Conservation (phyloP, 108 stramenopile species). For the Licmophora abbreviata region DNA sequence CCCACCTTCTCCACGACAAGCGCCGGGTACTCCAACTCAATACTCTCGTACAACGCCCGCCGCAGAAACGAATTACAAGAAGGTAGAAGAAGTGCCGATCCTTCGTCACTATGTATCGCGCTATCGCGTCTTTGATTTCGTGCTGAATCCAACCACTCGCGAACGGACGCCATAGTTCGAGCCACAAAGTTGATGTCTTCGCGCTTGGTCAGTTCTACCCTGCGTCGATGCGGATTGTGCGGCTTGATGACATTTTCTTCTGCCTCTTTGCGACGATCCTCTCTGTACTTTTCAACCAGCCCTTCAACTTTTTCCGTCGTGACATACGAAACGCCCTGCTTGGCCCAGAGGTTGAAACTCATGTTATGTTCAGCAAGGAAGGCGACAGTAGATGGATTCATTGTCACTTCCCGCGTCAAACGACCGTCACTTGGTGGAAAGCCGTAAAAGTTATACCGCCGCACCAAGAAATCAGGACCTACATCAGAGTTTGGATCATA, state of each 20-base stretch:
- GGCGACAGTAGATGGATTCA: conserved; percentile 54
- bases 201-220: conserved; percentile 14
- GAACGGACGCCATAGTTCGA: conserved; percentile 56
- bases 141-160: conserved; percentile 80
- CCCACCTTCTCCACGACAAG: conserved; percentile 47
- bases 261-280: conserved; percentile 15
- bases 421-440: conserved; percentile 43
- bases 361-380: conserved; percentile 65
- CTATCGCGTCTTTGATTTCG: too few relatives aligned
- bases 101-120: conserved; percentile 32
- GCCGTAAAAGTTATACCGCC: conserved; percentile 68
- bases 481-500: not conserved
- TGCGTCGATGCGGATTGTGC: conserved; percentile 4
- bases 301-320: conserved; percentile 24
- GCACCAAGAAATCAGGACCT: conserved; percentile 10
- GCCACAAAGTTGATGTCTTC: conserved; percentile 56
- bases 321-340: conserved; percentile 53
- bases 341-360: conserved; percentile 51
- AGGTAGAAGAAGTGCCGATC: conserved; percentile 48
- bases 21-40: conserved; percentile 64
- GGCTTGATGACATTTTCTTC: not conserved
- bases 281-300: conserved; percentile 26
- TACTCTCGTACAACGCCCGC: conserved; percentile 68
- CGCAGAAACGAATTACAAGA: conserved; percentile 75
- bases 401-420: conserved; percentile 35